phyloP scores from a whole-genome alignment of 169 alveolate species.

The Babesia gibsoni region DNA sequence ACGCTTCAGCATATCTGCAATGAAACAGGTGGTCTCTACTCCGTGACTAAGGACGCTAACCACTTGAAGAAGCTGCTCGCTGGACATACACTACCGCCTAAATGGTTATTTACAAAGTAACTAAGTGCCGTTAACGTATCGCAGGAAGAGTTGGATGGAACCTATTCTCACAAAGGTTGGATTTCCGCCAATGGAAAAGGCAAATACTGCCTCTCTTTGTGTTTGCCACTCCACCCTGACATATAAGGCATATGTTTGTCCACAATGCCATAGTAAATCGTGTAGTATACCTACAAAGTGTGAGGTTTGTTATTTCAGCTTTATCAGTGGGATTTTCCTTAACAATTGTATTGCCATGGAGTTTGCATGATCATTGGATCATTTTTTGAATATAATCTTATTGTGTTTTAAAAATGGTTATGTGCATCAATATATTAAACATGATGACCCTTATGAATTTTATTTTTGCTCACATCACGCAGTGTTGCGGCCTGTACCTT shows the following conservation, averaged over 20 bases:
- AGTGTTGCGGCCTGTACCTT: conserved; percentile 59
- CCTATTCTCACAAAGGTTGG: conserved; percentile 73
- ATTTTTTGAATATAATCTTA: too few relatives aligned
- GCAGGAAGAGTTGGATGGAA: conserved; percentile 75
- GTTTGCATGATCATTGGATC: too few relatives aligned
- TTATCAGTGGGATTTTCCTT: too few relatives aligned
- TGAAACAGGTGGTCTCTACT: conserved; percentile 56
- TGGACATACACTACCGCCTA: conserved; percentile 46
- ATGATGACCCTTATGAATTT: too few relatives aligned
- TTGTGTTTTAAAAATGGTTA: too few relatives aligned
- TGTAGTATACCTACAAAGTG: conserved; percentile 76
- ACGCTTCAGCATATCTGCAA: conserved; percentile 44
- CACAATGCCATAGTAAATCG: conserved; percentile 71
- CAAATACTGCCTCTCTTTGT: conserved; percentile 71
- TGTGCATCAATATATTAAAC: too few relatives aligned
- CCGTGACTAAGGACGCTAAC: conserved; percentile 37
- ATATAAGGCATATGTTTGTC: conserved; percentile 70
- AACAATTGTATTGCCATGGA: too few relatives aligned
- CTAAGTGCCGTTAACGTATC: background rate
- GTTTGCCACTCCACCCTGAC: conserved; percentile 66
- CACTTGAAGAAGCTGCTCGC: conserved; percentile 38
- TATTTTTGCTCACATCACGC: background rate
- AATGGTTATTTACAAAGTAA: conserved; percentile 19
- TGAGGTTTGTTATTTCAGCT: too few relatives aligned
- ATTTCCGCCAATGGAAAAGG: conserved; percentile 70